A percentile compares a stretch with the other conserved stretches of the same genome.
These are phyloP conservation scores for Trichosporon asahii DNA, from an alignment of 1,284 basidiomycete genomes.

Conservation along the genomic window DNA sequence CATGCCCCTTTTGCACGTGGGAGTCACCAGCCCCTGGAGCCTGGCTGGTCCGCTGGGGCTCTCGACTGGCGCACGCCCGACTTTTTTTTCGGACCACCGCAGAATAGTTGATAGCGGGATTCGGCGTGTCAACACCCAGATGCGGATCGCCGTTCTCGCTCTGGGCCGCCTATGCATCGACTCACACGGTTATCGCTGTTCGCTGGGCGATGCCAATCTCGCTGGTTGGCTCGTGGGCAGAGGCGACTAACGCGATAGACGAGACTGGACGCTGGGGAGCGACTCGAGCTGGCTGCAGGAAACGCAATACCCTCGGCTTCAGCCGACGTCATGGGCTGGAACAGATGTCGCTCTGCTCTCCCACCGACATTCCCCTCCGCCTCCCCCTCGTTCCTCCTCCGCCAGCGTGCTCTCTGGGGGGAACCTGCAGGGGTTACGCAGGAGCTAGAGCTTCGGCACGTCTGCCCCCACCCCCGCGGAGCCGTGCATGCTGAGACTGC, in stretches of 20 bases:
- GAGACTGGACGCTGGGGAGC: neutral
- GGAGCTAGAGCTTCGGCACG: neutral
- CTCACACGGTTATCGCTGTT: neutral
- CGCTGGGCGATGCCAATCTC: neutral
- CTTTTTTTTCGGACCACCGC: neutral
- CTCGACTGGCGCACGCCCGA: neutral
- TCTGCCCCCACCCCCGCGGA: neutral
- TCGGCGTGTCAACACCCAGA: neutral
- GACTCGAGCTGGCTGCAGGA: neutral
- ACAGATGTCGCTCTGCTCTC: neutral
- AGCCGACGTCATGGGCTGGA: slow-evolving; percentile 3
- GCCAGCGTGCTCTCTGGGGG: neutral
- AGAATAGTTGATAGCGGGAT: neutral
- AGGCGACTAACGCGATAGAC: neutral
- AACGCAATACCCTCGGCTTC: slow-evolving; percentile 4
- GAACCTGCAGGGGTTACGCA: neutral
- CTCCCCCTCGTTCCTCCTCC: neutral
- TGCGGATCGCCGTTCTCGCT: slow-evolving; percentile 8
- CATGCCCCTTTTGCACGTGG: slow-evolving; percentile 3
- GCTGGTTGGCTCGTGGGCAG: neutral
- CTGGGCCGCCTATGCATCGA: slow-evolving; percentile 4
- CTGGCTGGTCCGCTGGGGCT: neutral
- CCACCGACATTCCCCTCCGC: neutral
- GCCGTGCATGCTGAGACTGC: neutral
- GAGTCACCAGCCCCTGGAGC: neutral